A percentile compares a stretch with the other conserved stretches of the same genome.
Conservation (phyloP, 768 basidiomycete species). For the Termitomyces sp. region DNA sequence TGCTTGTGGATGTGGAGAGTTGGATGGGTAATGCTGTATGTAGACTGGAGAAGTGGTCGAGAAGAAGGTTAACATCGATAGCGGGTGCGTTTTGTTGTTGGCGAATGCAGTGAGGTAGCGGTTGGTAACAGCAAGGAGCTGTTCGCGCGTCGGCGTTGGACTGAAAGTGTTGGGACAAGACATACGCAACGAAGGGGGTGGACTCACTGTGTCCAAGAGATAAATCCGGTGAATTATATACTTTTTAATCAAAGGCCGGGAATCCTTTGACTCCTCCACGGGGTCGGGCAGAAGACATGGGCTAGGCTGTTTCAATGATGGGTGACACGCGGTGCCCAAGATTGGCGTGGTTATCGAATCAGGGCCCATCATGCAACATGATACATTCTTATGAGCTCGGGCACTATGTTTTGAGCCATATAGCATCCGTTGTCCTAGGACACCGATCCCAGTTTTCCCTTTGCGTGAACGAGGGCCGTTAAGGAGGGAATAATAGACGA, state of each 20-base stretch:
- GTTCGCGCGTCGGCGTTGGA: conserved; percentile 18
- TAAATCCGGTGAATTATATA: conserved; percentile 18
- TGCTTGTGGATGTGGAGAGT: conserved; percentile 26
- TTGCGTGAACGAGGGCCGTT: not conserved
- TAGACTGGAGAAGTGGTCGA: conserved; percentile 30
- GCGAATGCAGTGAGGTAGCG: conserved; percentile 33
- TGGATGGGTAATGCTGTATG: conserved; percentile 35
- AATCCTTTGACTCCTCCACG: conserved; percentile 8
- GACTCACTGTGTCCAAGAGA: not conserved
- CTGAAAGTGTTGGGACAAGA: not conserved
- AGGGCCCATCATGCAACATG: not conserved
- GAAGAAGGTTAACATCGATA: conserved; percentile 31
- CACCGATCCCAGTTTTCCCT: not conserved
- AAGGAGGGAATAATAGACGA: not conserved
- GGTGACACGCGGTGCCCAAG: conserved; percentile 7
- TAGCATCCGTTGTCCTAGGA: not conserved
- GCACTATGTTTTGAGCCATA: not conserved
- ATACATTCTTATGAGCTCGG: not conserved
- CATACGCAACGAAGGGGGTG: not conserved
- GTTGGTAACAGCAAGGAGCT: conserved; percentile 27
- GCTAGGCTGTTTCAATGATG: conserved; percentile 12
- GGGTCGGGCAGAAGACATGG: conserved; percentile 32
- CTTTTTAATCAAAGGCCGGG: conserved; percentile 3
- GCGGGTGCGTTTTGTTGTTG: conserved; percentile 23
- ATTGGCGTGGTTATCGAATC: conserved; percentile 9